Conservation (phyloP, 495 filamentous ascomycete species). For the Astrothelium macrocarpum region DNA sequence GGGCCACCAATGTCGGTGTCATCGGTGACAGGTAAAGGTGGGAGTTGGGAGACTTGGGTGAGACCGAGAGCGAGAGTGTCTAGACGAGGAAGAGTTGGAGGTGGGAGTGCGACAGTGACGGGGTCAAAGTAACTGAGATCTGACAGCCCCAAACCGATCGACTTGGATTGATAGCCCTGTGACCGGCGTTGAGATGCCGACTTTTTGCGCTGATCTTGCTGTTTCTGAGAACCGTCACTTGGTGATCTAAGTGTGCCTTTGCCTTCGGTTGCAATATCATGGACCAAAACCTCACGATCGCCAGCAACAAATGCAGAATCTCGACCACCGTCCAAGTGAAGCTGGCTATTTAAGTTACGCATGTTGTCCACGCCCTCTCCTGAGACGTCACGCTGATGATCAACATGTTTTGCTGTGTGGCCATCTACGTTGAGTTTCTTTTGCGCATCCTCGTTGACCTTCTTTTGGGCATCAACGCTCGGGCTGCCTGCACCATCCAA, state of each 20-base stretch:
- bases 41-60: slow-evolving; percentile 52
- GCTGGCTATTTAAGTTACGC: slow-evolving; percentile 45
- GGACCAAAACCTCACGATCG: slow-evolving; percentile 55
- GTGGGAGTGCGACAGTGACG: slow-evolving; percentile 33
- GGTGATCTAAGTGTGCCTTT: slow-evolving; percentile 37
- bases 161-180: background rate
- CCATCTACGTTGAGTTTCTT: slow-evolving; percentile 54
- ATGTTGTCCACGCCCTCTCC: slow-evolving; percentile 66
- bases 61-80: slow-evolving; percentile 49
- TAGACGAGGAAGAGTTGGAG: slow-evolving; percentile 41
- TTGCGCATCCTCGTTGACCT: slow-evolving; percentile 48
- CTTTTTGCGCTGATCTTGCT: background rate
- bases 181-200: slow-evolving; percentile 8
- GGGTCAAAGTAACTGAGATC: slow-evolving; percentile 1
- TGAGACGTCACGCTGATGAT: slow-evolving; percentile 64
- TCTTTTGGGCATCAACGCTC: slow-evolving; percentile 49
- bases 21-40: slow-evolving; percentile 54
- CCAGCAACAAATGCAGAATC: slow-evolving; percentile 55
- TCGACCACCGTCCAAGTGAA: slow-evolving; percentile 42
- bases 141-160: background rate
- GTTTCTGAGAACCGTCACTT: background rate
- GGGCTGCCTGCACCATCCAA: slow-evolving; percentile 57
- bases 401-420: slow-evolving; percentile 51
- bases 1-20: slow-evolving; percentile 77
- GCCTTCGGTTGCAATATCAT: slow-evolving; percentile 49